These are phyloP conservation scores for Aspergillus nidulans DNA, from an alignment of 495 filamentous ascomycete species.

Conservation along the genomic window DNA sequence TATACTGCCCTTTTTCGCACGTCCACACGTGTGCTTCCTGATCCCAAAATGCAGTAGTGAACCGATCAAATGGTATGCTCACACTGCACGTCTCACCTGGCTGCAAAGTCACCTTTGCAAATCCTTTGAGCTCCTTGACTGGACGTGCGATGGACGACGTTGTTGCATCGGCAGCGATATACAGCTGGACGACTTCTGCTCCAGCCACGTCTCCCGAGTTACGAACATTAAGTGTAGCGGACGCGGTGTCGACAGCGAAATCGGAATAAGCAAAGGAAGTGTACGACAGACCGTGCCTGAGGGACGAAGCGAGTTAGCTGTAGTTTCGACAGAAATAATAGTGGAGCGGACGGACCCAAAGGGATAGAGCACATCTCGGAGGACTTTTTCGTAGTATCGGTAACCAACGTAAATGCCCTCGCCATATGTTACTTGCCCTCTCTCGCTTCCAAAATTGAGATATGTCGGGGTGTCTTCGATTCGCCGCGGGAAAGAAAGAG, in stretches of 20 bases:
- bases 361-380: background rate
- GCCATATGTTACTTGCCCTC: slow-evolving; percentile 52
- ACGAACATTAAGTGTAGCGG: background rate
- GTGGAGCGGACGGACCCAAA: too few relatives aligned
- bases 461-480: slow-evolving; percentile 65
- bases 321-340: too few relatives aligned
- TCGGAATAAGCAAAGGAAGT: background rate
- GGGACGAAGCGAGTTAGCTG: too few relatives aligned
- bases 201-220: background rate
- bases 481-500: slow-evolving; percentile 70
- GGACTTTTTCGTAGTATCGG: slow-evolving; percentile 20
- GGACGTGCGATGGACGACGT: background rate
- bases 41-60: too few relatives aligned
- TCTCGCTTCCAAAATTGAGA: slow-evolving; percentile 55
- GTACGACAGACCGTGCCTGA: background rate
- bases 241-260: background rate
- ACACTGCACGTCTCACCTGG: background rate
- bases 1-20: too few relatives aligned
- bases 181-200: background rate
- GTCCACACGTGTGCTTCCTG: too few relatives aligned
- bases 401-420: slow-evolving; percentile 34
- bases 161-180: background rate
- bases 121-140: background rate
- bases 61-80: too few relatives aligned
- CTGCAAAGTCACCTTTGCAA: background rate